Base-by-base conservation (phyloP, 768 basidiomycete species). In the Hortiboletus campestris region DNA sequence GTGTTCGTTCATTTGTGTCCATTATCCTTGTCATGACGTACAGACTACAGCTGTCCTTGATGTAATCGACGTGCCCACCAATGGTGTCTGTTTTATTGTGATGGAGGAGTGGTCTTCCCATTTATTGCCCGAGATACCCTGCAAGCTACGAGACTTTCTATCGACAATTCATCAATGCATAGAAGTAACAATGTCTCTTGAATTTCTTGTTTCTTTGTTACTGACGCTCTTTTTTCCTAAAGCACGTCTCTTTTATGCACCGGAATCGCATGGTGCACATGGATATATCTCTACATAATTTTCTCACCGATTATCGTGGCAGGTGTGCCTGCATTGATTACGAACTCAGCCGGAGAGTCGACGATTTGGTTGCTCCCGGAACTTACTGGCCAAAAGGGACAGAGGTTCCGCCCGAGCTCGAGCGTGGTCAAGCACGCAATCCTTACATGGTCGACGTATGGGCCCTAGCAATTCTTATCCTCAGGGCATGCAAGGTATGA, bases 81-180 rank as follows among this genome's bases (percentile, higher is more conserved):
- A 87, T 55, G 67, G 74, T 46, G 65, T 86, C 36, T 83, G 76
- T 14, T 85, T 91, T 63, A 83, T 91, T 53, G 83, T 90, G 25
- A 89, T 89, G 87, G 89, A 90, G 65, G 81, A 88, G 69, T 91
- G 89, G 89, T 85, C 84, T 14, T 76, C 86, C 12, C 79, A 85
- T 51, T 72, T 89, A 20, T 74, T 85, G 22, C 71, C 77, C 14
- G 72, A 75, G 35, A 70, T 74, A 25, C 83, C 84, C 7, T 80
- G 78, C 63, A 82, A 76, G 59, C 66, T 85, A 47, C 70, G 71
- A 40, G 70, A 75, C 14, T 87, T 88, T 62, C 67, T 90, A 25
- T 74, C 73, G 5, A 80, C 79, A 14, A 62, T 90, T 46, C 80
- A 80, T 20, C 86, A 89, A 65, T 86, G 83, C 58, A 83, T 90